A percentile compares a stretch with the other conserved stretches of the same genome.
phyloP scores from a whole-genome alignment of 2,329 filamentous ascomycete genomes.

The Cercospora beticola region DNA sequence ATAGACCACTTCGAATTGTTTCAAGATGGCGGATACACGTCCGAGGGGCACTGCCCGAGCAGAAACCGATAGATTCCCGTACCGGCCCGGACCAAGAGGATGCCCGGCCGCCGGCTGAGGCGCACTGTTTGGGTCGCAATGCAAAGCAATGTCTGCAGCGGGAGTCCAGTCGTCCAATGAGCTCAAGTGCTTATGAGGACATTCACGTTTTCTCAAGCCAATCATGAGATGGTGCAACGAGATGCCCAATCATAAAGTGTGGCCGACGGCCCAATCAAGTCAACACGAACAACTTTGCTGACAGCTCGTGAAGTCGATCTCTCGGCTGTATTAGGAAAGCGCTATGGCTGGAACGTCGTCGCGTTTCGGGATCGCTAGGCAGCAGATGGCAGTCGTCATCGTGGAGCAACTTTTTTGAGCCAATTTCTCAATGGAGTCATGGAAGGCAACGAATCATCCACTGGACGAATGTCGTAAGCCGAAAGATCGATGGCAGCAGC shows the following conservation, averaged over 20 bases:
- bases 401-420: not conserved
- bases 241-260: not conserved
- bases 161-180: not conserved
- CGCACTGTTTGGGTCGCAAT: not conserved
- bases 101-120: not conserved
- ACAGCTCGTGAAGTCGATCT: not conserved
- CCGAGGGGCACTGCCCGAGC: not conserved
- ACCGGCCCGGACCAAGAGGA: not conserved
- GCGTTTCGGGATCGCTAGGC: not conserved
- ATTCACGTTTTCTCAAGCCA: not conserved
- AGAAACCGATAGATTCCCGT: not conserved
- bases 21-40: not conserved
- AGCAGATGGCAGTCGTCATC: not conserved
- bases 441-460: not conserved
- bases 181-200: not conserved
- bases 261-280: not conserved
- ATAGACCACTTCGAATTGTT: not conserved
- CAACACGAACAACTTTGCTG: not conserved
- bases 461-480: not conserved
- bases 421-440: not conserved
- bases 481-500: conserved; percentile 18
- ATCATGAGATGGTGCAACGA: not conserved
- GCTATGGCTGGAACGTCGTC: not conserved
- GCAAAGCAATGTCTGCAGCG: not conserved
- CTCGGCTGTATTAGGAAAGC: not conserved